Conservation (phyloP, 768 basidiomycete genomes). For the Paxillus ammoniavirescens region DNA sequence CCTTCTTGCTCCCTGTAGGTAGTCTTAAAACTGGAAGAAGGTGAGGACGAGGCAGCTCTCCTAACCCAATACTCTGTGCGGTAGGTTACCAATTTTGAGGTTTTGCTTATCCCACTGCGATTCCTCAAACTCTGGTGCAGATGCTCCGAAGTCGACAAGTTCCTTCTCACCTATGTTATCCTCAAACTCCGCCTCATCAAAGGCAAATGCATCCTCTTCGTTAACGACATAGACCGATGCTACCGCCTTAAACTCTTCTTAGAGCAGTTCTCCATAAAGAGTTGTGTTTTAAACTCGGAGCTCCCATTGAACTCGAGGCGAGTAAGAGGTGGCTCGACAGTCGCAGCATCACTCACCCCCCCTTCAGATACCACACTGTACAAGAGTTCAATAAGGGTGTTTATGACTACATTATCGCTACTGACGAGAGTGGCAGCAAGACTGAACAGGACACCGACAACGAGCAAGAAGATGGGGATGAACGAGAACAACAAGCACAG, state of each 20-base stretch:
- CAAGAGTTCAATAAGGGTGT: constrained; percentile 99
- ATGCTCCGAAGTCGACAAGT: constrained; percentile 95
- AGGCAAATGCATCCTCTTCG: constrained; percentile 96
- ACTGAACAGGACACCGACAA: constrained; percentile 50
- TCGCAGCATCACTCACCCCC: constrained; percentile 2
- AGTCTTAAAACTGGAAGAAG: constrained; percentile 85
- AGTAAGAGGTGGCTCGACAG: not conserved
- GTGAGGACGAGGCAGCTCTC: constrained; percentile 74
- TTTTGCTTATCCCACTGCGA: not conserved
- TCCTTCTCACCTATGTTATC: constrained; percentile 92
- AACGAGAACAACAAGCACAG: constrained; percentile 12
- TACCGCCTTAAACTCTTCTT: constrained; percentile 98
- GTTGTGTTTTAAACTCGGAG: constrained; percentile 95
- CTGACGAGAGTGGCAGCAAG: constrained; percentile 76
- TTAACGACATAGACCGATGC: constrained; percentile 91
- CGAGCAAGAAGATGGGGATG: constrained; percentile 41
- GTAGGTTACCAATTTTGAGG: constrained; percentile 37
- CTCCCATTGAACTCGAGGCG: constrained; percentile 91
- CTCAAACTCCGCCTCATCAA: constrained; percentile 94
- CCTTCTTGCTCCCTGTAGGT: constrained; percentile 46
- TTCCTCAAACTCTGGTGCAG: constrained; percentile 33
- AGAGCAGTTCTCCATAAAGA: constrained; percentile 95
- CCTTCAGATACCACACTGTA: constrained; percentile 83
- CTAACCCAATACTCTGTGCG: constrained; percentile 85
- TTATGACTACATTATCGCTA: constrained; percentile 98